These are phyloP conservation scores for Daldinia sp. DNA, from an alignment of 2,329 filamentous ascomycete genomes.

Conservation along the genomic window DNA sequence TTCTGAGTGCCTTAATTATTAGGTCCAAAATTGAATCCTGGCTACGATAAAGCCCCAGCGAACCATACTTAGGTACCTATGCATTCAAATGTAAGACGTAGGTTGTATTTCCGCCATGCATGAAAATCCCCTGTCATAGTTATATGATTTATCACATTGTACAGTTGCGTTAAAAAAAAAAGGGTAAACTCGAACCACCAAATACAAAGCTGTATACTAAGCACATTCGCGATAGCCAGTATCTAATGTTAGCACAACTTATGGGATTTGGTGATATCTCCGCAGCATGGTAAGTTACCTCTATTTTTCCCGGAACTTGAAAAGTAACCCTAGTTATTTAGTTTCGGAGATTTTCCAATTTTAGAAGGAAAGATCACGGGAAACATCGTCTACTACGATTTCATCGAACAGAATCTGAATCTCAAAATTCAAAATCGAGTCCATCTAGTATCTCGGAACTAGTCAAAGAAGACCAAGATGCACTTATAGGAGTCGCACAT, in stretches of 20 bases:
- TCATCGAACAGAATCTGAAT: slow-evolving; percentile 4
- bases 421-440: slow-evolving; percentile 1
- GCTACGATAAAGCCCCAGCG: no score
- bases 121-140: neutral
- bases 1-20: no score
- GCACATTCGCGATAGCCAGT: neutral
- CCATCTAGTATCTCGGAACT: neutral
- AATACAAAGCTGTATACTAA: neutral
- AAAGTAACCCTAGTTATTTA: neutral
- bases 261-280: neutral
- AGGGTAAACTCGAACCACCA: slow-evolving; percentile 9
- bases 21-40: no score
- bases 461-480: neutral
- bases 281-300: slow-evolving; percentile 1
- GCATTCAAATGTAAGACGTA: neutral
- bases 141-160: neutral
- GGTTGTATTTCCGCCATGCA: neutral
- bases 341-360: slow-evolving; percentile 6
- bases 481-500: neutral
- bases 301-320: neutral
- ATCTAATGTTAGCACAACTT: neutral
- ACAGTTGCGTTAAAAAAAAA: neutral
- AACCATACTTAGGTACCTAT: no score
- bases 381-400: neutral
- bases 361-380: slow-evolving; percentile 4